phyloP scores from a whole-genome alignment of 1,284 basidiomycete species.

The Sporisorium scitamineum region DNA sequence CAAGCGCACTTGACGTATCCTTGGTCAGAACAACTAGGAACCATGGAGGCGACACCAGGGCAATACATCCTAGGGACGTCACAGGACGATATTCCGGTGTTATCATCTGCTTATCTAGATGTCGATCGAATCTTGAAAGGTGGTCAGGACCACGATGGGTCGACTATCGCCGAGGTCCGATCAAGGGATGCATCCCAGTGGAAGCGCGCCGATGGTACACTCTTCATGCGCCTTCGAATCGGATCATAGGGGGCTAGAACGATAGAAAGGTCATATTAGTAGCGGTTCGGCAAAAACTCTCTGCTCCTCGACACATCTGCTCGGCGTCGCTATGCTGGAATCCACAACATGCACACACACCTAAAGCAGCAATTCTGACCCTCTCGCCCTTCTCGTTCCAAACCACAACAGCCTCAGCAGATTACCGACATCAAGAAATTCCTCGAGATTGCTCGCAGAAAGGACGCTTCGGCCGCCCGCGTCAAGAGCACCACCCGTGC shows the following conservation, averaged over 20 bases:
- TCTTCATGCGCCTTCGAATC: no score
- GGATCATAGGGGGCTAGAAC: no score
- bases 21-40: background rate
- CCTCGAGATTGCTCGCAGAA: conserved; percentile 90
- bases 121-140: background rate
- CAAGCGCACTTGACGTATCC: background rate
- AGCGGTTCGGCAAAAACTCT: background rate
- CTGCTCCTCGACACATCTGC: conserved; percentile 10
- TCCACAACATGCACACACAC: background rate
- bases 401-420: conserved; percentile 84
- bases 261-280: background rate
- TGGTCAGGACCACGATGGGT: no score
- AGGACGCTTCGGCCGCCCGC: conserved; percentile 84
- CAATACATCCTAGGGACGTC: no score
- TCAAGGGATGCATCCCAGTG: no score
- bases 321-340: background rate
- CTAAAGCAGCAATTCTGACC: conserved; percentile 23
- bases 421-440: conserved; percentile 99
- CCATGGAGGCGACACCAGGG: background rate
- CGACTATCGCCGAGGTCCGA: no score
- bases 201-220: no score
- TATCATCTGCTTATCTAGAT: background rate
- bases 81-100: background rate
- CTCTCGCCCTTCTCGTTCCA: background rate
- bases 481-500: conserved; percentile 90